Evolutionary conservation across 371 early-diverging fungal genomes (phyloP).

Genomic region (Mucor irregularis): DNA sequence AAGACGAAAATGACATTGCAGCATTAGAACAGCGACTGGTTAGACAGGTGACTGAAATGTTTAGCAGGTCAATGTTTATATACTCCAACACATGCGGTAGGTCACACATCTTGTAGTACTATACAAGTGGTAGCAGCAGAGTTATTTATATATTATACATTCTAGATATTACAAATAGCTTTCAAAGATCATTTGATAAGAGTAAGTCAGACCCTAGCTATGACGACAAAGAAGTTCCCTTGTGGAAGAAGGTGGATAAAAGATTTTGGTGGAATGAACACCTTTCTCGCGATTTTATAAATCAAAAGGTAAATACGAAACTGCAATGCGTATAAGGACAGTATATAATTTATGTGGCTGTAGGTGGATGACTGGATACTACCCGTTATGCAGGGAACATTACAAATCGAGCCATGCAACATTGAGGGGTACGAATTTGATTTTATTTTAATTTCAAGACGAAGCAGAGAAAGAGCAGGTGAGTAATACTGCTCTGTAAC

Average conservation of each 20-base stretch:
- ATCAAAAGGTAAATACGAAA: conserved; percentile 29
- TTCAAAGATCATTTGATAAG: conserved; percentile 36
- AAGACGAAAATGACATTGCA: conserved; percentile 32
- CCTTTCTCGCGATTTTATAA: conserved; percentile 48
- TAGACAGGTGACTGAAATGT: conserved; percentile 62
- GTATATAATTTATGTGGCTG: background rate
- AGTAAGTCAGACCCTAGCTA: conserved; percentile 18
- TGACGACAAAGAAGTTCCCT: conserved; percentile 11
- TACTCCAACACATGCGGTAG: conserved; percentile 63
- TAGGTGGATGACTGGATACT: conserved; percentile 64
- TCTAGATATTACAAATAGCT: conserved; percentile 47
- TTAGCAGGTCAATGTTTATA: conserved; percentile 64
- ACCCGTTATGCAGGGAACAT: conserved; percentile 72
- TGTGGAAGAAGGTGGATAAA: conserved; percentile 38
- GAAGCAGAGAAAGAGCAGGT: conserved; percentile 63
- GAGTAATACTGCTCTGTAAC: background rate
- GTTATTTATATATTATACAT: too few relatives aligned
- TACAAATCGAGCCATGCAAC: conserved; percentile 61
- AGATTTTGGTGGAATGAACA: conserved; percentile 76
- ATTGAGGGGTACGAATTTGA: conserved; percentile 62
- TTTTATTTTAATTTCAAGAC: conserved; percentile 58
- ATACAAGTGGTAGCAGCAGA: too few relatives aligned
- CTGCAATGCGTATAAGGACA: background rate
- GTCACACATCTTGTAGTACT: background rate
- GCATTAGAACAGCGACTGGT: conserved; percentile 61